Conservation (phyloP, 306 rosid genomes). For the Benincasa hispida region DNA sequence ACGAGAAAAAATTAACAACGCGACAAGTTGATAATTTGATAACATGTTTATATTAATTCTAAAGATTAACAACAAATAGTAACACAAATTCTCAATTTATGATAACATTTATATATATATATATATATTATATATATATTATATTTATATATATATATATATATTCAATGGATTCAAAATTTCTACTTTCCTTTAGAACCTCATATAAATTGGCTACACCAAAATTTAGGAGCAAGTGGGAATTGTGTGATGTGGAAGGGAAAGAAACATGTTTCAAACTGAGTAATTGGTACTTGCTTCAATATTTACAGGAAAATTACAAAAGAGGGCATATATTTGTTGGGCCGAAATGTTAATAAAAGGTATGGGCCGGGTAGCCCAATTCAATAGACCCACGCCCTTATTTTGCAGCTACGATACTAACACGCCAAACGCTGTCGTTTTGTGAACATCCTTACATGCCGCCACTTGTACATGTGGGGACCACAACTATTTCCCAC, state of each 20-base stretch:
- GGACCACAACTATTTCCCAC: not conserved
- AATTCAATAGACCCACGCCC: not conserved
- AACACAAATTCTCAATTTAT: too few species aligned
- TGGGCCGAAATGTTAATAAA: not conserved
- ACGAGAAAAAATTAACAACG: not conserved
- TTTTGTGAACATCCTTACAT: not conserved
- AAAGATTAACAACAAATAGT: too few species aligned
- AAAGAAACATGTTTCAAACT: not conserved
- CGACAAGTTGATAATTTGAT: not conserved
- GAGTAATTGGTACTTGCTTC: not conserved
- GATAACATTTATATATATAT: too few species aligned
- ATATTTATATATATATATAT: too few species aligned
- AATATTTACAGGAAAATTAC: not conserved
- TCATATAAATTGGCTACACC: not conserved
- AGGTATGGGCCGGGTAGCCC: not conserved
- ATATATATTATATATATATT: too few species aligned
- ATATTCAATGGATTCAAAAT: too few species aligned
- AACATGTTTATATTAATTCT: too few species aligned
- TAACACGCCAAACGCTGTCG: not conserved
- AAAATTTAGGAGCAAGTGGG: not conserved
- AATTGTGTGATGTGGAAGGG: not conserved
- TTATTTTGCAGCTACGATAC: too few species aligned
- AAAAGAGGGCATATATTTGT: not conserved
- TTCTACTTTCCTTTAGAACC: not conserved
- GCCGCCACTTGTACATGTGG: not conserved